Conservation (phyloP, 169 alveolate genomes). For the Perkinsus marinus region DNA sequence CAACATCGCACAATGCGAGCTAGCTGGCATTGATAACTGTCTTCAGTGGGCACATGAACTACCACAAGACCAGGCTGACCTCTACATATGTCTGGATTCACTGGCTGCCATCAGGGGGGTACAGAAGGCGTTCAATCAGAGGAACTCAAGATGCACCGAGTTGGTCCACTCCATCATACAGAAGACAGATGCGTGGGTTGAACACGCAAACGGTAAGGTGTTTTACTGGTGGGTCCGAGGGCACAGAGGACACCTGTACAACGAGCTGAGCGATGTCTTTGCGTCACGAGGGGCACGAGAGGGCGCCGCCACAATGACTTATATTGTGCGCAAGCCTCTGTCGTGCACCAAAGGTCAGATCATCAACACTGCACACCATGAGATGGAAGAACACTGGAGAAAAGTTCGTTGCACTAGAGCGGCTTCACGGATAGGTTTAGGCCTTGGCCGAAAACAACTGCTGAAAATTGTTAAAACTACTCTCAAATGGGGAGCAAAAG, state of each 20-base stretch:
- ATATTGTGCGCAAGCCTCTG: neutral
- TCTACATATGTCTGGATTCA: neutral
- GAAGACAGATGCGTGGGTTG: neutral
- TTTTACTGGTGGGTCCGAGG: neutral
- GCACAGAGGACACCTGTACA: neutral
- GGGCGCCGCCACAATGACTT: neutral
- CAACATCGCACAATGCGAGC: neutral
- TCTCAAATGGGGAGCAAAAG: neutral
- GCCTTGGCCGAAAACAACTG: neutral
- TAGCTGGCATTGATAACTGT: neutral
- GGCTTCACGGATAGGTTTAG: neutral
- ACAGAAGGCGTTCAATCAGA: neutral
- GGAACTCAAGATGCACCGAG: neutral
- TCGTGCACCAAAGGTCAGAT: neutral
- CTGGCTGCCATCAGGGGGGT: neutral
- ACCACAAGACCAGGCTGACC: neutral
- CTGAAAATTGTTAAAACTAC: neutral
- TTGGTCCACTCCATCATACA: neutral
- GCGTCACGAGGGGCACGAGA: neutral
- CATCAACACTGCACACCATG: neutral
- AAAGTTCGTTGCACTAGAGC: neutral
- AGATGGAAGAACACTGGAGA: neutral
- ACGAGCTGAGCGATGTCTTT: neutral
- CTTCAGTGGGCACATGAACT: neutral
- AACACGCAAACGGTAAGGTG: neutral